Evolutionary conservation across 2,329 filamentous ascomycete genomes (phyloP).

Genomic region (Penicillium fuscoglaucum): DNA sequence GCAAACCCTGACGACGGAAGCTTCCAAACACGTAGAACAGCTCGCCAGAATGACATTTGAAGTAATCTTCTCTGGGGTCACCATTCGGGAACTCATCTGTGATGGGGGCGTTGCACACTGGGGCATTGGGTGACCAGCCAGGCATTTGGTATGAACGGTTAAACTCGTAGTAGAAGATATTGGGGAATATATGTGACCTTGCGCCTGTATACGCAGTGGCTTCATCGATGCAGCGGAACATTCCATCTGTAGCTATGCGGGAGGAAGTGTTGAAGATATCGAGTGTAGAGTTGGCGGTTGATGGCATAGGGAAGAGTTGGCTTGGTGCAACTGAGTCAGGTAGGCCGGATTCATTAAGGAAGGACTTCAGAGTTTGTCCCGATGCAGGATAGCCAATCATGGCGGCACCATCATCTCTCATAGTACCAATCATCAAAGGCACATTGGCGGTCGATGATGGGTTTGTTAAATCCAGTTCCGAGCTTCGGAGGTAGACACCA

Average conservation of each 20-base stretch:
- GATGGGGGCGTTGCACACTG: constrained; percentile 48
- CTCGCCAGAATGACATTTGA: constrained; percentile 59
- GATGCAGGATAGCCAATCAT: constrained; percentile 48
- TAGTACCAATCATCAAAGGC: constrained; percentile 25
- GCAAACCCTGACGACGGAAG: constrained; percentile 27
- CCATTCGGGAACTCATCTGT: constrained; percentile 44
- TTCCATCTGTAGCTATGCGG: constrained; percentile 58
- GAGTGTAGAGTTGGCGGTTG: constrained; percentile 53
- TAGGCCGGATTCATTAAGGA: constrained; percentile 43
- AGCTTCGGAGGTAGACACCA: constrained; percentile 17
- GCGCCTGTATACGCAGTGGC: constrained; percentile 57
- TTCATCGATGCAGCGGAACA: constrained; percentile 61
- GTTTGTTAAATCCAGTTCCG: constrained; percentile 19
- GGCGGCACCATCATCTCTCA: constrained; percentile 40
- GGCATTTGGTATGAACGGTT: constrained; percentile 54
- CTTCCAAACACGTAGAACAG: constrained; percentile 57
- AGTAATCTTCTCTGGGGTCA: constrained; percentile 53
- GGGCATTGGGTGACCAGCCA: constrained; percentile 55
- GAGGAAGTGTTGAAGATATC: constrained; percentile 58
- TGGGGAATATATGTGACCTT: constrained; percentile 46
- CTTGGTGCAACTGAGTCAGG: constrained; percentile 15
- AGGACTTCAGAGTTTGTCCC: constrained; percentile 44
- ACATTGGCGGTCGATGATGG: constrained; percentile 19
- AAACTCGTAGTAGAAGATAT: constrained; percentile 61
- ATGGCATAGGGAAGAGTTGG: constrained; percentile 41